Evolutionary conservation across 257 asterid species (phyloP).

Genomic region (Eucommia ulmoides): DNA sequence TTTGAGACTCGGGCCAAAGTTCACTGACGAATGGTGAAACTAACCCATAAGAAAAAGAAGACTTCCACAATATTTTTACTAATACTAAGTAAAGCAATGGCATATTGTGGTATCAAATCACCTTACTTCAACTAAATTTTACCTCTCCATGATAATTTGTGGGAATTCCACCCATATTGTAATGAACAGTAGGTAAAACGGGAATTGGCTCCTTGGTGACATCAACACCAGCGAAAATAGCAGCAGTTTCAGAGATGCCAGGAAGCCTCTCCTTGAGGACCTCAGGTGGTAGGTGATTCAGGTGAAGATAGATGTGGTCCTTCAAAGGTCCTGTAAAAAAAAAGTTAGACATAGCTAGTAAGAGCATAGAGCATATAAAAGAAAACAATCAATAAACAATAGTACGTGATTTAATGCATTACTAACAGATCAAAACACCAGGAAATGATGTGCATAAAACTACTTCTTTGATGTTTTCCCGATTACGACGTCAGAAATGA

Average conservation of each 20-base stretch:
- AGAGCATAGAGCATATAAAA: too few species aligned
- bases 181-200: conserved; percentile 93
- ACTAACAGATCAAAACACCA: too few species aligned
- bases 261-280: conserved; percentile 98
- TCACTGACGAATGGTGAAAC: too few species aligned
- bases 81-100: too few species aligned
- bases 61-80: background rate
- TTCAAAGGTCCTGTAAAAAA: conserved; percentile 59
- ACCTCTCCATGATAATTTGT: conserved; percentile 97
- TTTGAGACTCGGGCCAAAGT: too few species aligned
- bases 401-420: too few species aligned
- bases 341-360: background rate
- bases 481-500: too few species aligned
- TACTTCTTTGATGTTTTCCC: too few species aligned
- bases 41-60: conserved; percentile 4
- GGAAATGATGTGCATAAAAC: too few species aligned
- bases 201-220: conserved; percentile 98
- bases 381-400: too few species aligned
- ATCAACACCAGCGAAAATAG: conserved; percentile 96
- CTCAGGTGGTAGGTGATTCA: conserved; percentile 96
- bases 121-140: background rate
- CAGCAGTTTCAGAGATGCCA: conserved; percentile 97
- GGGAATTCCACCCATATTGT: conserved; percentile 99
- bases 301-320: conserved; percentile 94
- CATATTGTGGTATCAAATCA: background rate